Conservation (phyloP, 2,329 filamentous ascomycete species). For the Colletotrichum sp. region DNA sequence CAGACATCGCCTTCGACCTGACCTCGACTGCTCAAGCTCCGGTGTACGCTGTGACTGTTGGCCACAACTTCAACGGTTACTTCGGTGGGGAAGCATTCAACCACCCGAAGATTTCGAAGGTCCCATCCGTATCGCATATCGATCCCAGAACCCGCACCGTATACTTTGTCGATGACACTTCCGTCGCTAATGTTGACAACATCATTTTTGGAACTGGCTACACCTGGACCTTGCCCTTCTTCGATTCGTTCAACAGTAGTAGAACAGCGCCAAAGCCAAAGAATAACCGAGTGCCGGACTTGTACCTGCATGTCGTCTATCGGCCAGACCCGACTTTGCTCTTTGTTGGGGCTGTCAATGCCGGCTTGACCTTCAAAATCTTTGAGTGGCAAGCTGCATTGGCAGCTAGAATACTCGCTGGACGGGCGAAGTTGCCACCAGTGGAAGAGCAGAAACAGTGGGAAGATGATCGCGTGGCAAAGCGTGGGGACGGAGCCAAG, state of each 20-base stretch:
- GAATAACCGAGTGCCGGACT: constrained; percentile 59
- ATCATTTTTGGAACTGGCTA: constrained; percentile 75
- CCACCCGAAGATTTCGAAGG: constrained; percentile 53
- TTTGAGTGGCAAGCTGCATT: constrained; percentile 73
- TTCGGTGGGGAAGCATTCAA: constrained; percentile 65
- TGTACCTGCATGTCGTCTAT: constrained; percentile 65
- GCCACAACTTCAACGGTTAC: constrained; percentile 56
- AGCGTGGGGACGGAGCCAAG: constrained; percentile 59
- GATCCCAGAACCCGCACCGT: constrained; percentile 47
- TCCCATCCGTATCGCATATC: constrained; percentile 53
- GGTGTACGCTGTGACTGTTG: constrained; percentile 56
- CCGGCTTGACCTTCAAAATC: constrained; percentile 69
- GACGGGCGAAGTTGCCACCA: constrained; percentile 52
- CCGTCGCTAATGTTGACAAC: constrained; percentile 58
- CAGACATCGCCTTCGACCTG: constrained; percentile 64
- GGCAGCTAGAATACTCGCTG: constrained; percentile 62
- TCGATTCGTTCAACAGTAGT: constrained; percentile 27
- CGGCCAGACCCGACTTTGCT: constrained; percentile 56
- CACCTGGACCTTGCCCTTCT: constrained; percentile 68
- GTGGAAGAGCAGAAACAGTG: constrained; percentile 55
- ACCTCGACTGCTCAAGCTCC: constrained; percentile 48
- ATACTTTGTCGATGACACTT: constrained; percentile 60
- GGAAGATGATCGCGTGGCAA: constrained; percentile 60
- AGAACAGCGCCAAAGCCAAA: constrained; percentile 28
- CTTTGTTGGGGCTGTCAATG: constrained; percentile 63